A percentile compares a stretch with the other conserved stretches of the same genome.
Evolutionary conservation across 768 basidiomycete genomes (phyloP).

Genomic region (Artomyces pyxidatus): DNA sequence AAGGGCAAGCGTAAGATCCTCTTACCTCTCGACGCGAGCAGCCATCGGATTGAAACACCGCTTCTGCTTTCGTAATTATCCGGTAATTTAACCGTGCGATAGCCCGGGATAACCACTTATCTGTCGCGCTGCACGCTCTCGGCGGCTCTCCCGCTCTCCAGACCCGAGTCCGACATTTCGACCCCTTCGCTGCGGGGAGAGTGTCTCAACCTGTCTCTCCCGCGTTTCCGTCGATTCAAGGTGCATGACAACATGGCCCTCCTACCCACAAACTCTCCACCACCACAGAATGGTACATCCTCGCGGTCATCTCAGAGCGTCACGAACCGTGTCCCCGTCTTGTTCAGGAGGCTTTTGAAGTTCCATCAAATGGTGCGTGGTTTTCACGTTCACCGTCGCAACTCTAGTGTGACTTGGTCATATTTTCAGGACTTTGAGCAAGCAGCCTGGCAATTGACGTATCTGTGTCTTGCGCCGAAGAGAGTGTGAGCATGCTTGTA

Average conservation of each 20-base stretch:
- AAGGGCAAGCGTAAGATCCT: too few relatives aligned
- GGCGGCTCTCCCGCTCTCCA: too few relatives aligned
- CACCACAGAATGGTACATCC: constrained; percentile 12
- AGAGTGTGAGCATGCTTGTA: constrained; percentile 60
- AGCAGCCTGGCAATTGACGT: constrained; percentile 93
- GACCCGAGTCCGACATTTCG: too few relatives aligned
- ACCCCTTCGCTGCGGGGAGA: too few relatives aligned
- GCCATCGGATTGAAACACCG: too few relatives aligned
- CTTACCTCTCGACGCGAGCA: too few relatives aligned
- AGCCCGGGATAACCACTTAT: too few relatives aligned
- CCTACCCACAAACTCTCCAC: constrained; percentile 19
- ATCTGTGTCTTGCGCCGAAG: constrained; percentile 85
- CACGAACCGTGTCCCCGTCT: constrained; percentile 61
- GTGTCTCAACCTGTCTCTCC: constrained; percentile 16
- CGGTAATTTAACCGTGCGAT: too few relatives aligned
- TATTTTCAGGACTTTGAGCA: constrained; percentile 85
- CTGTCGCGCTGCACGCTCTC: too few relatives aligned
- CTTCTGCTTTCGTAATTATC: too few relatives aligned
- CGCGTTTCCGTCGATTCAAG: constrained; percentile 15
- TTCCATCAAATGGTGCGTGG: constrained; percentile 78
- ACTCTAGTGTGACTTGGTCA: neutral
- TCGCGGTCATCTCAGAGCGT: constrained; percentile 18
- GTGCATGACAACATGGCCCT: constrained; percentile 18
- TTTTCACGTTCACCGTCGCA: neutral
- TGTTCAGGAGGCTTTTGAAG: constrained; percentile 71